These are phyloP conservation scores for Sphaerulina musiva DNA, from an alignment of 2,329 filamentous ascomycete genomes.

Conservation along the genomic window DNA sequence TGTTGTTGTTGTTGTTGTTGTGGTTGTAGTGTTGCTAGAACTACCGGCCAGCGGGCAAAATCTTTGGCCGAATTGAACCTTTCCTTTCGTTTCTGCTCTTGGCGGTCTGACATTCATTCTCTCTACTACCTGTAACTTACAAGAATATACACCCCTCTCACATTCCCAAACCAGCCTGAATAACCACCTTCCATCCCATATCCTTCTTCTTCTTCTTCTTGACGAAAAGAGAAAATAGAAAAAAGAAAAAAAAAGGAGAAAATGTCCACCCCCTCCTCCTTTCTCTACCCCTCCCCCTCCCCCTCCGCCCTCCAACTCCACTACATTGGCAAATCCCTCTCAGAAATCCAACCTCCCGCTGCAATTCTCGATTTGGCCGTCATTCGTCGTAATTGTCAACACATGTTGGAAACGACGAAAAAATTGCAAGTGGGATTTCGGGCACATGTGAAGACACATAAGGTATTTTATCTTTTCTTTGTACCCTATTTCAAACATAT, in stretches of 20 bases:
- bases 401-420: conserved; percentile 61
- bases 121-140: not conserved
- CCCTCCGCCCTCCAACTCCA: conserved; percentile 31
- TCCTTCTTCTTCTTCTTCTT: no score
- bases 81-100: not conserved
- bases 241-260: not conserved
- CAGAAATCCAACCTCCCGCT: conserved; percentile 58
- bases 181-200: no score
- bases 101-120: not conserved
- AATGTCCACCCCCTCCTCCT: conserved; percentile 17
- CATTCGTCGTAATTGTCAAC: conserved; percentile 59
- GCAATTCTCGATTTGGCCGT: conserved; percentile 63
- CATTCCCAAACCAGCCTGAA: no score
- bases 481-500: not conserved
- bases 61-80: not conserved
- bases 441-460: conserved; percentile 78
- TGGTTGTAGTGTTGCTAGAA: not conserved
- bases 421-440: conserved; percentile 60
- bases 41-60: not conserved
- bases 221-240: no score
- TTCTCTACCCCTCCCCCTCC: conserved; percentile 31
- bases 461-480: conserved; percentile 44
- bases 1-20: not conserved
- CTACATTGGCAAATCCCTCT: conserved; percentile 56
- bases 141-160: not conserved